These are phyloP conservation scores for Globisporangium radiosum DNA, from an alignment of 352 stramenopile genomes.

Conservation along the genomic window DNA sequence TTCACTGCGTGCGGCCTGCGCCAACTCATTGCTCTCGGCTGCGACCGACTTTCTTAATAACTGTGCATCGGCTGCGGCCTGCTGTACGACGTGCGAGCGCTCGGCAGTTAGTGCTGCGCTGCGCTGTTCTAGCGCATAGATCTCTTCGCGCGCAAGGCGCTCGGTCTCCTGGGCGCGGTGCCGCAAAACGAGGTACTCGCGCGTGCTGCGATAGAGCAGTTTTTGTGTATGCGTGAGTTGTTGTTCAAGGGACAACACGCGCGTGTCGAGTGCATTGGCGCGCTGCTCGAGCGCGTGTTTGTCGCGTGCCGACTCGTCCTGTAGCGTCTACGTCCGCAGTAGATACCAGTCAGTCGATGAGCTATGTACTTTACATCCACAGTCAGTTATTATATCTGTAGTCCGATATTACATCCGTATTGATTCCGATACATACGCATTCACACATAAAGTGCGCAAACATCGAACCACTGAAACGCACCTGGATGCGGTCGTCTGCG, in stretches of 20 bases:
- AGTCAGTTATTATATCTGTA: no score
- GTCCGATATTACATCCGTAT: no score
- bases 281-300: constrained; percentile 43
- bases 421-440: no score
- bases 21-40: constrained; percentile 51
- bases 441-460: no score
- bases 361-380: not conserved
- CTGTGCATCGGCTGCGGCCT: constrained; percentile 40
- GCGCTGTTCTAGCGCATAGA: constrained; percentile 32
- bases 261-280: constrained; percentile 27
- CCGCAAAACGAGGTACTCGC: constrained; percentile 68
- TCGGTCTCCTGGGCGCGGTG: constrained; percentile 62
- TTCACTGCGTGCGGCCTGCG: constrained; percentile 50
- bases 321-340: constrained; percentile 22
- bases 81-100: constrained; percentile 29
- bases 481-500: constrained; percentile 51
- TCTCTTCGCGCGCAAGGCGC: constrained; percentile 51
- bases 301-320: constrained; percentile 49
- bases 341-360: no score
- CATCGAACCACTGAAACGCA: constrained; percentile 9
- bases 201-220: constrained; percentile 61
- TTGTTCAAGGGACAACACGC: constrained; percentile 30
- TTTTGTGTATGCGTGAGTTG: constrained; percentile 50
- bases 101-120: constrained; percentile 32
- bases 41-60: constrained; percentile 34